Evolutionary conservation across 768 basidiomycete species (phyloP).

Genomic region (Suillus tomentosus): DNA sequence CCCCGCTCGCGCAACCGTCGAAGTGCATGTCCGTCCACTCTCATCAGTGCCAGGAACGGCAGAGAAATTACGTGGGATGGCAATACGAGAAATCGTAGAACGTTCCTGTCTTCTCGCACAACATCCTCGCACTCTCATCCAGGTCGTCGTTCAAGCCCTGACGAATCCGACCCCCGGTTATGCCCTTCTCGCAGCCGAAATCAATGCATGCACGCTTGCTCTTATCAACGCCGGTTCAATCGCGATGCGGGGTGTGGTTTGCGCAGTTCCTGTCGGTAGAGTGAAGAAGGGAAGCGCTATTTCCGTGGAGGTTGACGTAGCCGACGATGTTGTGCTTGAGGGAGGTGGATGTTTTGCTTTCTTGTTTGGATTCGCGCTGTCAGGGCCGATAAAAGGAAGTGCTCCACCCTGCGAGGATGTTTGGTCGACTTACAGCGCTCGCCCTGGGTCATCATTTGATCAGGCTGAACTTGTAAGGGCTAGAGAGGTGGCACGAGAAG

Average conservation of each 20-base stretch:
- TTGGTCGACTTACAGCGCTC: constrained; percentile 26
- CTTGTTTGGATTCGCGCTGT: constrained; percentile 38
- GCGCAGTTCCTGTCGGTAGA: constrained; percentile 62
- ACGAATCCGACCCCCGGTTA: constrained; percentile 27
- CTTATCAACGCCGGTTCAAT: constrained; percentile 70
- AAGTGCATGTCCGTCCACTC: constrained; percentile 71
- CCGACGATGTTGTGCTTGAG: constrained; percentile 39
- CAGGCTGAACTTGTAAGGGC: constrained; percentile 46
- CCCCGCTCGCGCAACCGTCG: constrained; percentile 72
- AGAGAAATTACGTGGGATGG: constrained; percentile 57
- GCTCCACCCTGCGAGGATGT: constrained; percentile 31
- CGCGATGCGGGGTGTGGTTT: constrained; percentile 74
- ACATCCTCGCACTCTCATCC: constrained; percentile 73
- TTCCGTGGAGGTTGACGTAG: constrained; percentile 53
- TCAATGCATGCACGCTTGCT: constrained; percentile 72
- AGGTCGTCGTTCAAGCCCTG: constrained; percentile 75
- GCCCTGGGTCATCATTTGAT: constrained; percentile 33
- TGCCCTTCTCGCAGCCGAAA: constrained; percentile 58
- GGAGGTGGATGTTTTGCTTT: constrained; percentile 74
- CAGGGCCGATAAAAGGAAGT: not conserved
- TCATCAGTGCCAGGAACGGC: constrained; percentile 69
- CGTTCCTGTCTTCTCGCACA: constrained; percentile 66
- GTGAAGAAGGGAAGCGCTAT: constrained; percentile 19
- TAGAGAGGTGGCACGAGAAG: constrained; percentile 47
- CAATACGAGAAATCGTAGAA: constrained; percentile 56